phyloP scores from a whole-genome alignment of 805 yeast species.

The Cyberlindnera bimundalis region DNA sequence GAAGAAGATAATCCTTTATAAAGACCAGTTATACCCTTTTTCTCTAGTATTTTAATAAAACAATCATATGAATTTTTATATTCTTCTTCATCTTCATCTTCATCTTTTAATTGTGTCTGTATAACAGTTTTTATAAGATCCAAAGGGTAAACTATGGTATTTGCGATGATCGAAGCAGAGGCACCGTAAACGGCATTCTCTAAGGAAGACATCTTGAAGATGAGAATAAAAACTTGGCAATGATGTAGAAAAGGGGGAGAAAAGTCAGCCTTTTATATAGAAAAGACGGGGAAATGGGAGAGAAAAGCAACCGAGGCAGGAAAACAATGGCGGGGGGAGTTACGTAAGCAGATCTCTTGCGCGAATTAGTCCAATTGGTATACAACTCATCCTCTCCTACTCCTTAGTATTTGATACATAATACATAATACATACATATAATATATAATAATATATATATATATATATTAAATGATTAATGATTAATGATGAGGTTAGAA shows the following conservation, averaged over 20 bases:
- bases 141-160: slow-evolving; percentile 73
- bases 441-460: not conserved
- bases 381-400: too few species aligned
- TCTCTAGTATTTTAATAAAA: slow-evolving; percentile 48
- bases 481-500: too few species aligned
- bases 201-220: slow-evolving; percentile 45
- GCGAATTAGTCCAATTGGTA: not conserved
- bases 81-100: not conserved
- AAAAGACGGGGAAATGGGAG: slow-evolving; percentile 28
- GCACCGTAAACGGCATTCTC: slow-evolving; percentile 85
- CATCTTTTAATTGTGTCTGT: slow-evolving; percentile 54
- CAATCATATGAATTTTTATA: slow-evolving; percentile 39
- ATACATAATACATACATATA: too few species aligned
- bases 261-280: not conserved
- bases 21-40: slow-evolving; percentile 63
- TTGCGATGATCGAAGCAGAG: slow-evolving; percentile 76
- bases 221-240: too few species aligned
- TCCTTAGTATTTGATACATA: too few species aligned
- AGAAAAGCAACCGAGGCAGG: slow-evolving; percentile 25
- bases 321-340: too few species aligned
- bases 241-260: not conserved
- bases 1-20: slow-evolving; percentile 72
- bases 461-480: too few species aligned
- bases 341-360: not conserved
- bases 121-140: slow-evolving; percentile 75